Conservation (phyloP, 352 stramenopile genomes). For the Plasmopara muralis region DNA sequence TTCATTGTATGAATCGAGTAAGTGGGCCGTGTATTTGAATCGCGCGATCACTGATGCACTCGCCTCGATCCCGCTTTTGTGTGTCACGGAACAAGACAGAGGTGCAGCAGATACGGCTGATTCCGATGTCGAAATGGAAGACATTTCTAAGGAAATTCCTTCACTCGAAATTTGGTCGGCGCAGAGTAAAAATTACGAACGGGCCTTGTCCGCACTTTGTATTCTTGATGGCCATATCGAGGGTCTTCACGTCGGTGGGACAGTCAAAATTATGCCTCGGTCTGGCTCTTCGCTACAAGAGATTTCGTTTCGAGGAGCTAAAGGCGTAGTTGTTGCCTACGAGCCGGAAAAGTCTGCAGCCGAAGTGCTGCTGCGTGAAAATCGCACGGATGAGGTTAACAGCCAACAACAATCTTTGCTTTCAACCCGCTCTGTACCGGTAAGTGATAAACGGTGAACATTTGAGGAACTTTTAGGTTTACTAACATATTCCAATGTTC, state of each 20-base stretch:
- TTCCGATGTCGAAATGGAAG: slow-evolving; percentile 82
- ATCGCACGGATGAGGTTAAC: slow-evolving; percentile 29
- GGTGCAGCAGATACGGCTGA: slow-evolving; percentile 25
- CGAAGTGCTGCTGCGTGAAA: slow-evolving; percentile 65
- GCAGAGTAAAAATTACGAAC: slow-evolving; percentile 48
- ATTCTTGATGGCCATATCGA: slow-evolving; percentile 83
- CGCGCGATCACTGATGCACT: slow-evolving; percentile 51
- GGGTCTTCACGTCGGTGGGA: slow-evolving; percentile 66
- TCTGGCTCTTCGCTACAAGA: slow-evolving; percentile 66
- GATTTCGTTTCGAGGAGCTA: slow-evolving; percentile 62
- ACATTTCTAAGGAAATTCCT: slow-evolving; percentile 53
- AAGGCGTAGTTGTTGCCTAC: slow-evolving; percentile 69
- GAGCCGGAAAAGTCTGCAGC: slow-evolving; percentile 76
- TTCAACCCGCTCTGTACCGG: slow-evolving; percentile 32
- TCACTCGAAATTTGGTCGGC: slow-evolving; percentile 45
- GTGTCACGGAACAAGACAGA: slow-evolving; percentile 30
- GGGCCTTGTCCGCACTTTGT: slow-evolving; percentile 67
- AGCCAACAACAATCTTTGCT: slow-evolving; percentile 26
- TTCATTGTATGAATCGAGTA: slow-evolving; percentile 70
- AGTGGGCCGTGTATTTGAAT: slow-evolving; percentile 67
- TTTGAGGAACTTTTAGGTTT: neutral
- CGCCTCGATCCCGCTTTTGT: slow-evolving; percentile 35
- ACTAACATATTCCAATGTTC: slow-evolving; percentile 2
- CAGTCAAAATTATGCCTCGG: slow-evolving; percentile 79
- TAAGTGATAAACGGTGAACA: slow-evolving; percentile 20